Base-by-base conservation (phyloP, 2,329 filamentous ascomycete genomes). In the Parasarocladium wereldwijsianum region DNA sequence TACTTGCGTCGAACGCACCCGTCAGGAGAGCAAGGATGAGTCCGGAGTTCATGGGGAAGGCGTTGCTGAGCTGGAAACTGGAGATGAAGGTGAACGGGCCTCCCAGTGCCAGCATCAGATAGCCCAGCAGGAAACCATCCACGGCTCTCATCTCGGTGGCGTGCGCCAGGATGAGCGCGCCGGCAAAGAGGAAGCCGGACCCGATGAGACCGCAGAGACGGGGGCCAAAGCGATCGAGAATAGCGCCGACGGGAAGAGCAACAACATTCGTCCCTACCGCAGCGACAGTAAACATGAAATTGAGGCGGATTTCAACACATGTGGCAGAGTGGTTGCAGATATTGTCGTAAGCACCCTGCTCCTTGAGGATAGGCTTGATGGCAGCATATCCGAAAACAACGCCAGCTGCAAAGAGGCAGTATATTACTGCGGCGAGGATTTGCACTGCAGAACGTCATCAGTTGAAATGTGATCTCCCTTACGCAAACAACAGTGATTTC, bases 211-310 rank as follows among this genome's bases (percentile, higher is more conserved):
- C 78, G 43, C 79, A 80, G 4, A 82, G 64, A 32, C 79, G 69
- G 10, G 86, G 86, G 2, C 86, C 86, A 45, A 71, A 86, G 37
- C 73, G 66, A 53, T 93, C 86, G 14, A 93, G 67, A 25, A 93
- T 77, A 3, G 82, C 81, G 26, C 86, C 86, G 8, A 93, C 74
- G 3, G 85, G 82, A 6, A 93, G 63, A 9, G 86, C 85, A 23
- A 75, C 82, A 9, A 93, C 78, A 44, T 93, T 93, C 22, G 85
- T 92, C 6, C 71, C 79, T 8, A 93, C 84, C 10, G 84, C 85
- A 9, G 85, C 85, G 23, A 85, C 68, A 5, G 84, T 92, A 60
- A 93, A 93, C 81, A 93, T 93, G 40, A 93, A 60, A 50, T 93
- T 93, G 33, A 93, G 65, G 35, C 64, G 64, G 31, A 74, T 69